Evolutionary conservation across 73 alveolate genomes (phyloP).

Genomic region (Stentor coeruleus): DNA sequence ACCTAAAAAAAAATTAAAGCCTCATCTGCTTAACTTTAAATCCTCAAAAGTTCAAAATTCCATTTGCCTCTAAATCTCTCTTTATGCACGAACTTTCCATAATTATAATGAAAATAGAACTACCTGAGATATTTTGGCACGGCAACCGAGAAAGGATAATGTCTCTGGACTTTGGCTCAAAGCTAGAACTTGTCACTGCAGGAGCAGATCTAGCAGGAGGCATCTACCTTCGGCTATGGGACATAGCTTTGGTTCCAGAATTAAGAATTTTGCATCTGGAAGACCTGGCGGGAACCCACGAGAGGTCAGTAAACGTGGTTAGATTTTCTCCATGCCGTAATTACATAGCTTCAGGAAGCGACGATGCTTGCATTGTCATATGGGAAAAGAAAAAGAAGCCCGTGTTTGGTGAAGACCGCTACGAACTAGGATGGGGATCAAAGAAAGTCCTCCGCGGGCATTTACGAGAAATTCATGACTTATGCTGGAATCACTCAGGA

Average conservation of each 20-base stretch:
- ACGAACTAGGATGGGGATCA: conserved; percentile 18
- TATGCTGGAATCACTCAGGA: not conserved
- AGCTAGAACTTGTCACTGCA: not conserved
- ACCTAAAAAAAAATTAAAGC: too few species aligned
- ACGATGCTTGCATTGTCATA: conserved; percentile 6
- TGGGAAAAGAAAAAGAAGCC: conserved; percentile 26
- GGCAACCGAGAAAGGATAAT: conserved; percentile 21
- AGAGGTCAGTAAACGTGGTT: conserved; percentile 15
- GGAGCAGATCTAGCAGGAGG: not conserved
- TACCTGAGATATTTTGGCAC: conserved; percentile 20
- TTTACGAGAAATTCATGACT: not conserved
- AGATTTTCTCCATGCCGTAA: not conserved
- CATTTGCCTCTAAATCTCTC: too few species aligned
- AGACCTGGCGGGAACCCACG: conserved; percentile 27
- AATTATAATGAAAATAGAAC: not conserved
- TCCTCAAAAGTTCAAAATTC: too few species aligned
- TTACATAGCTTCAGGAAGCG: conserved; percentile 17
- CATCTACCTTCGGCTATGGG: conserved; percentile 21
- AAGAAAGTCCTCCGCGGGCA: conserved; percentile 15
- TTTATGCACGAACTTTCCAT: too few species aligned
- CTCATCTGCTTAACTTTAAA: too few species aligned
- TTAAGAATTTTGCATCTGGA: not conserved
- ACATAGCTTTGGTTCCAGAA: not conserved
- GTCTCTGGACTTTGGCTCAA: conserved; percentile 8
- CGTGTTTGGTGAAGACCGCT: conserved; percentile 25